These are phyloP conservation scores for Escovopsis sp. DNA, from an alignment of 2,329 filamentous ascomycete genomes.

Conservation along the genomic window DNA sequence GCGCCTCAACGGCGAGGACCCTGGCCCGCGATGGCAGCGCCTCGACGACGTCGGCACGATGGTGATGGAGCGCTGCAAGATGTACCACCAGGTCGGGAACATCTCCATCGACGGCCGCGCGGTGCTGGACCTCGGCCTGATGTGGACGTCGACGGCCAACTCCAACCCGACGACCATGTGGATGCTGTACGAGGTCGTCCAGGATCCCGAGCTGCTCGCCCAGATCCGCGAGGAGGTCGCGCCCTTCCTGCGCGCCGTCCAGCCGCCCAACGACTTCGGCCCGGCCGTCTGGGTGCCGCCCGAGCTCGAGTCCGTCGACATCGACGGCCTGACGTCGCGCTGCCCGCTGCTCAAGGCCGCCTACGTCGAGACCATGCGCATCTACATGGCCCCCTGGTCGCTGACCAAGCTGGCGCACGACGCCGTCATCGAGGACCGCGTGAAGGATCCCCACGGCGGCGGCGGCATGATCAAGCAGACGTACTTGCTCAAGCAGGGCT, in stretches of 20 bases:
- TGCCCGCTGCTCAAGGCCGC: slow-evolving; percentile 24
- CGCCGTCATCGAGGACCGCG: slow-evolving; percentile 14
- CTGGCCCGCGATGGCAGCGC: slow-evolving; percentile 20
- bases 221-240: slow-evolving; percentile 24
- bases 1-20: slow-evolving; percentile 16
- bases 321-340: slow-evolving; percentile 19
- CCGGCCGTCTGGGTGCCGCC: slow-evolving; percentile 20
- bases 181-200: slow-evolving; percentile 26
- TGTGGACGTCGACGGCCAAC: slow-evolving; percentile 24
- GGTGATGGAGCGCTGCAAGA: slow-evolving; percentile 14
- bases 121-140: slow-evolving; percentile 18
- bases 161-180: slow-evolving; percentile 23
- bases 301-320: slow-evolving; percentile 18
- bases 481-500: slow-evolving; percentile 19
- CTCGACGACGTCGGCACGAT: slow-evolving; percentile 20
- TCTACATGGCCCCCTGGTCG: slow-evolving; percentile 21
- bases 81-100: slow-evolving; percentile 14
- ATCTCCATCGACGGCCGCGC: slow-evolving; percentile 18
- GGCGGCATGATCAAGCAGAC: too few relatives aligned
- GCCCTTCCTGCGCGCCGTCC: slow-evolving; percentile 15
- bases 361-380: slow-evolving; percentile 24
- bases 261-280: slow-evolving; percentile 22
- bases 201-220: slow-evolving; percentile 21
- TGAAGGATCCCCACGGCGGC: slow-evolving; percentile 2
- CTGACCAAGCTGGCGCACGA: slow-evolving; percentile 18